Conservation (phyloP, 768 basidiomycete species). For the Sistotremastrum niveocremeum region DNA sequence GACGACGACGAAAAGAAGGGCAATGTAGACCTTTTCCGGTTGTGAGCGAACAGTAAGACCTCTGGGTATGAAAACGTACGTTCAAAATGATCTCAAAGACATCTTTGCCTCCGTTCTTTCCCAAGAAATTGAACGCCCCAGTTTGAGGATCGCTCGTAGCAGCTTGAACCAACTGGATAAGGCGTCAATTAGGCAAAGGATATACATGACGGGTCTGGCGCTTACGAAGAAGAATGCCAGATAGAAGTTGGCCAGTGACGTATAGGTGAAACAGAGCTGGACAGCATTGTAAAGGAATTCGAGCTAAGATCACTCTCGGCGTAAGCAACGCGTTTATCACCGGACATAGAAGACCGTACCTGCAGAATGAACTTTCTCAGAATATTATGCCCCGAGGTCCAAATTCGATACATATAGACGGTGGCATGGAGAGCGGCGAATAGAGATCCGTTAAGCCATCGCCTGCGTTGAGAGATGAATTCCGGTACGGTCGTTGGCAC, state of each 20-base stretch:
- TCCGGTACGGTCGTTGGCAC: conserved; percentile 88
- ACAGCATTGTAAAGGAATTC: conserved; percentile 88
- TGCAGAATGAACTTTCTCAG: conserved; percentile 61
- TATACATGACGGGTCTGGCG: conserved; percentile 12
- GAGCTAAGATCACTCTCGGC: conserved; percentile 36
- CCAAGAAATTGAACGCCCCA: conserved; percentile 78
- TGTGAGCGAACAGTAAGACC: neutral
- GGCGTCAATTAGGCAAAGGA: conserved; percentile 11
- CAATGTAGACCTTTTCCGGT: conserved; percentile 58
- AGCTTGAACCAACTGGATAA: conserved; percentile 58
- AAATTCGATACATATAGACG: conserved; percentile 69
- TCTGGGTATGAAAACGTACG: conserved; percentile 9
- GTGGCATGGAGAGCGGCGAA: conserved; percentile 92
- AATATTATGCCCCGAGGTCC: conserved; percentile 70
- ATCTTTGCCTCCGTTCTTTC: conserved; percentile 50
- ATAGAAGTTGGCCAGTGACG: conserved; percentile 85
- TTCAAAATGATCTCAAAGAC: conserved; percentile 71
- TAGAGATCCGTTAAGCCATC: conserved; percentile 88
- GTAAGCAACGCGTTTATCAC: conserved; percentile 12
- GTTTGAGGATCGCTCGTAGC: conserved; percentile 42
- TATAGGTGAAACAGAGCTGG: conserved; percentile 90
- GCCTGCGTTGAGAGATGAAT: conserved; percentile 83
- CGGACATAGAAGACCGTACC: conserved; percentile 49
- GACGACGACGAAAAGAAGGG: conserved; percentile 64
- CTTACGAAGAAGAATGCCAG: conserved; percentile 88